phyloP scores from a whole-genome alignment of 2,329 filamentous ascomycete species.

The Colletotrichum viniferum region DNA sequence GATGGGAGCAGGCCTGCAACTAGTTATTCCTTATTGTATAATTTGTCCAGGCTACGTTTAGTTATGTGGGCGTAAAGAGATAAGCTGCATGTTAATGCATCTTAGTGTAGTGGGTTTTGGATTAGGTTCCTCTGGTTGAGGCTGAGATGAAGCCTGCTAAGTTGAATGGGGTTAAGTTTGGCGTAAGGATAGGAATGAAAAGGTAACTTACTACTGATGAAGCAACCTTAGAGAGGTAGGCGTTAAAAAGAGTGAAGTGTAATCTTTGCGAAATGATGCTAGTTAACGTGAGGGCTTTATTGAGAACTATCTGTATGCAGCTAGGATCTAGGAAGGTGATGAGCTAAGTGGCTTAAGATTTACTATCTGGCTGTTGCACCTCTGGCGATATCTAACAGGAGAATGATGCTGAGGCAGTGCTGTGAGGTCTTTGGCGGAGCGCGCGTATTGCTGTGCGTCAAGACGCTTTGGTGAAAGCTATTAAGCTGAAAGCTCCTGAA shows the following conservation, averaged over 20 bases:
- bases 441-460: background rate
- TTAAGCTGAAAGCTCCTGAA: background rate
- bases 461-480: background rate
- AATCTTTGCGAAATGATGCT: background rate
- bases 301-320: background rate
- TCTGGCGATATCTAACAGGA: background rate
- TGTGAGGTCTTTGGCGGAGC: background rate
- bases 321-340: background rate
- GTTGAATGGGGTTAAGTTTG: background rate
- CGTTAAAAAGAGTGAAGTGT: background rate
- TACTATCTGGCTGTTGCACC: background rate
- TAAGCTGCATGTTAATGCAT: background rate
- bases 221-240: background rate
- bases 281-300: background rate
- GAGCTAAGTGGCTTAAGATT: background rate
- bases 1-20: too few species aligned
- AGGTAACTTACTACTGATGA: background rate
- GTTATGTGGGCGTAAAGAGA: too few species aligned
- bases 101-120: background rate
- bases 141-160: background rate
- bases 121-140: background rate
- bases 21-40: too few species aligned
- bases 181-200: background rate
- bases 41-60: too few species aligned
- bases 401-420: background rate